Base-by-base conservation (phyloP, 345 rosid species). In the Eutrema heterophyllum region DNA sequence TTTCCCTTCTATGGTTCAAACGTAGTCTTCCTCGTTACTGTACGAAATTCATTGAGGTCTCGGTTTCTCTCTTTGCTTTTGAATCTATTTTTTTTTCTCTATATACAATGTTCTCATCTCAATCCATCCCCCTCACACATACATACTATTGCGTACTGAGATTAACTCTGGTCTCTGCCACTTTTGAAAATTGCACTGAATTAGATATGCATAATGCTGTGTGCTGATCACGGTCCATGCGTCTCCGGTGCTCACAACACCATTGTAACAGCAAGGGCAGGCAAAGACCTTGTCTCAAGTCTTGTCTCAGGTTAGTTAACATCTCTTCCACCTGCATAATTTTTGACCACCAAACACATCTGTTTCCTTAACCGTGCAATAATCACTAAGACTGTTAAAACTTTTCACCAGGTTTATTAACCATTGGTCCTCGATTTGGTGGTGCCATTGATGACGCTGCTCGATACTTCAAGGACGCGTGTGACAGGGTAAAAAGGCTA, bases 401-500 rank as follows among this genome's bases (percentile, higher is more conserved):
- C 59, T 9, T 57, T 57, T 7, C 15, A 71, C 76, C 86, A 91
- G 98, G 99, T 78, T 83, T 95, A 83, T 86, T 95, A 15, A 95
- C 98, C 29, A 92, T 95, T 70, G 99, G 99, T 72, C 99, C 99
- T 2, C 88, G 98, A 81, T 95, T 95, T 76, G 99, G 98, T 83
- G 98, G 98, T 76, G 99, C 99, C 65, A 86, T 95, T 82, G 98
- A 95, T 75, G 99, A 95, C 63, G 96, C 97, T 71, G 97, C 99
- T 58, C 87, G 97, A 76, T 95, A 89, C 83, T 95, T 95, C 71
- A 92, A 95, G 83, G 99, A 95, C 81, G 99, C 96, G 27, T 92
- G 86, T 60, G 96, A 92, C 78, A 86, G 82, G 86, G 98, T 90
- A 83, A 83, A 21, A 57, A 59, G 75, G 2, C 62, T 32, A 3